Evolutionary conservation across 2,329 filamentous ascomycete species (phyloP), one percentile per base, ranked within the genome.

Genomic region (Cladophialophora bantiana): DNA sequence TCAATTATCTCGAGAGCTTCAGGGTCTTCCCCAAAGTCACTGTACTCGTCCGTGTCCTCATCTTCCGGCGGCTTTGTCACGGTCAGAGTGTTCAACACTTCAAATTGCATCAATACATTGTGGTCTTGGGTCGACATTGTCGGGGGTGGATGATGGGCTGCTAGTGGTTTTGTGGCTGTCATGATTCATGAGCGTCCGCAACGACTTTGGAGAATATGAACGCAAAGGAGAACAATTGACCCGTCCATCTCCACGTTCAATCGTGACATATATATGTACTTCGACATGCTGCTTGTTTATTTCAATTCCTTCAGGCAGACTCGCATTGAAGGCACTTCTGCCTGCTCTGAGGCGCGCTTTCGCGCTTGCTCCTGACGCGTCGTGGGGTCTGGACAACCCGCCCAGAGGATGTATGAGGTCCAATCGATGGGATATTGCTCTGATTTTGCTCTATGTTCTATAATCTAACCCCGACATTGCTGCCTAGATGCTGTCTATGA

Each of bases 21-120:
- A 35, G 62, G 64, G 69, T 86, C 84, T 2, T 81, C 76, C 7
- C 85, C 83, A 70, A 89, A 83, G 68, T 90, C 88, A 68, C 86
- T 88, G 82, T 89, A 90, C 70, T 89, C 86, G 76, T 85, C 88
- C 55, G 57, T 66, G 60, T 66, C 48, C 12, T 59, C 70, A 64
- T 68, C 53, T 15, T 70, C 45, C 9, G 54, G 48, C 59, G 42
- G 20, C 15, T 50, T 7, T 6, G 50, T 34, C 52, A 40, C 9
- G 36, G 20, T 48, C 35, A 50, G 13, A n/a, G 26, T 15, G 15
- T 56, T 42, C 6, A 54, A 34, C 20, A 64, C 10, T 7, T 64
- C 60, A 13, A 64, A 26, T 4, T 62, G 62, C 65, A 70, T 64
- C 26, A 54, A 53, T 36, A 45, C 18, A 12, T 53, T 52, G 36